Evolutionary conservation across 345 rosid species (phyloP).

Genomic region (Microthlaspi erraticum): DNA sequence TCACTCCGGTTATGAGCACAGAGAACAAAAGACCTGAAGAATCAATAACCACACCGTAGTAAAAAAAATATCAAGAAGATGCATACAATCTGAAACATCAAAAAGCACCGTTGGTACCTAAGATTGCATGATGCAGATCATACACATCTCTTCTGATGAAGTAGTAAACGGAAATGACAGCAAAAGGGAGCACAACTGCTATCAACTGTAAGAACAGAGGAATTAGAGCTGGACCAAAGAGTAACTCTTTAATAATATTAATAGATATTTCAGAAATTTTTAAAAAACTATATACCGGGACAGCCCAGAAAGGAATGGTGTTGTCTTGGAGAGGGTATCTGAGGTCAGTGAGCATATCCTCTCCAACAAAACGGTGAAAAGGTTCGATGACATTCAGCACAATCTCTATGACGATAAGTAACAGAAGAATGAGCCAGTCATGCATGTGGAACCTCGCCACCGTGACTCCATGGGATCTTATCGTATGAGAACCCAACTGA

Average conservation of each 20-base stretch:
- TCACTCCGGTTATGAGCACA: conserved; percentile 72
- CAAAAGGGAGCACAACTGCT: conserved; percentile 69
- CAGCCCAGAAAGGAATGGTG: conserved; percentile 88
- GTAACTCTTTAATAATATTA: not conserved
- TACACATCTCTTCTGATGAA: conserved; percentile 77
- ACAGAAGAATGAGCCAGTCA: conserved; percentile 88
- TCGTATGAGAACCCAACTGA: conserved; percentile 70
- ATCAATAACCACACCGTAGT: not conserved
- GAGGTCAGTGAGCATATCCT: conserved; percentile 79
- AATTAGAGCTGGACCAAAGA: not conserved
- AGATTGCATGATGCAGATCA: conserved; percentile 84
- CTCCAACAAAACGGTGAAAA: conserved; percentile 90
- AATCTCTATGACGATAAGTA: conserved; percentile 61
- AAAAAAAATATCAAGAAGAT: not conserved
- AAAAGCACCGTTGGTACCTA: conserved; percentile 57
- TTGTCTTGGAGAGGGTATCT: conserved; percentile 75
- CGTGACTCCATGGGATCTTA: conserved; percentile 75
- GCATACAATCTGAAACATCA: not conserved
- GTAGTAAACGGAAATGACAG: conserved; percentile 64
- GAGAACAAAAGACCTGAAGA: conserved; percentile 77
- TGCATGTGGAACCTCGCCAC: conserved; percentile 79
- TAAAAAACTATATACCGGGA: conserved; percentile 54
- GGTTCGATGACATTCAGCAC: conserved; percentile 78
- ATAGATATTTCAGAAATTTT: conserved; percentile 13
- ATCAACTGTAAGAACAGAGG: conserved; percentile 57